Evolutionary conservation across 176 grass and related monocot species (phyloP).

Genomic region (Musa schizocarpa): DNA sequence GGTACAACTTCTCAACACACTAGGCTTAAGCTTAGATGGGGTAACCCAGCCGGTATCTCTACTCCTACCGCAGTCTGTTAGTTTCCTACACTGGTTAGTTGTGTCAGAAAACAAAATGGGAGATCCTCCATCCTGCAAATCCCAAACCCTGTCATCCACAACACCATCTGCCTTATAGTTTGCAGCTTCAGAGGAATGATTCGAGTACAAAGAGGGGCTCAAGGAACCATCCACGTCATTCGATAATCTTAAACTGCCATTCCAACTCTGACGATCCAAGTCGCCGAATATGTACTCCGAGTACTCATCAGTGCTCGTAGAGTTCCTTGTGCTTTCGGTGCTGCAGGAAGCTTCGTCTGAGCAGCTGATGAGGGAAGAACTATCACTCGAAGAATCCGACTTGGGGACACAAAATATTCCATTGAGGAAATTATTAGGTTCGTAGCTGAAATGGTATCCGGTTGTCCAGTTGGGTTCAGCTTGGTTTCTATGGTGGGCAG

Average conservation of each 20-base stretch:
- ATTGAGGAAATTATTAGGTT: neutral
- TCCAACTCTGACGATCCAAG: neutral
- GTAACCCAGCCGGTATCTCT: neutral
- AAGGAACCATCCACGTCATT: neutral
- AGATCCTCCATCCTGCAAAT: neutral
- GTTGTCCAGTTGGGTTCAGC: neutral
- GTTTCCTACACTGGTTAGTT: slow-evolving; percentile 11
- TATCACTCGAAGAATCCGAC: slow-evolving; percentile 19
- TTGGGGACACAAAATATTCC: slow-evolving; percentile 1
- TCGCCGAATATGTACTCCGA: slow-evolving; percentile 26
- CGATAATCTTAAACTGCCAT: slow-evolving; percentile 8
- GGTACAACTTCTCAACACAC: slow-evolving; percentile 2
- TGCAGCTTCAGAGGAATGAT: neutral
- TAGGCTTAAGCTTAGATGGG: slow-evolving; percentile 1
- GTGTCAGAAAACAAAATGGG: slow-evolving; percentile 3
- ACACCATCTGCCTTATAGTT: neutral
- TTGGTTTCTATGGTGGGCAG: neutral
- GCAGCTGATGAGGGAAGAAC: slow-evolving; percentile 22
- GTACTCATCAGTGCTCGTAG: slow-evolving; percentile 18
- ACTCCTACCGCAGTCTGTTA: slow-evolving; percentile 1
- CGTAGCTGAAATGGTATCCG: neutral
- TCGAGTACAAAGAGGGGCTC: neutral
- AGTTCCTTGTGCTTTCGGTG: slow-evolving; percentile 24
- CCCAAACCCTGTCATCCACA: neutral
- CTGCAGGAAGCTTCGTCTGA: slow-evolving; percentile 25